Percentiles rank a stretch among this genome's conserved stretches.
These are phyloP conservation scores for Trichoderma simmonsii DNA, from an alignment of 2,329 filamentous ascomycete species.

Conservation along the genomic window DNA sequence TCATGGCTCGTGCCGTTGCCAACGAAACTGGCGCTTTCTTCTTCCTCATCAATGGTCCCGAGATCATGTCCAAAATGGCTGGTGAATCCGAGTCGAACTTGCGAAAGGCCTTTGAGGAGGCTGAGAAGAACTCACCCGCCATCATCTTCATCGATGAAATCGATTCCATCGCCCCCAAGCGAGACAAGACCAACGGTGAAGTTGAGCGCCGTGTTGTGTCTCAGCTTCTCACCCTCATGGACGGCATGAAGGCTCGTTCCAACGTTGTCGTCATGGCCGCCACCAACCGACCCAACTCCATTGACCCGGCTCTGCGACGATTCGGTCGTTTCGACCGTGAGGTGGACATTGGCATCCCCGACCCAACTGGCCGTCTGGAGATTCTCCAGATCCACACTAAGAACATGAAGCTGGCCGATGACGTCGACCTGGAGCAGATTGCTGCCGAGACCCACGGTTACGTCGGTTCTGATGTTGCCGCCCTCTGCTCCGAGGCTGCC, in stretches of 20 bases:
- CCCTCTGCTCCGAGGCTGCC: slow-evolving; percentile 96
- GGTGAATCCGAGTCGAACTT: slow-evolving; percentile 98
- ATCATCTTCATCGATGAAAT: slow-evolving; percentile 99
- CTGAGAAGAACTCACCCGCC: slow-evolving; percentile 97
- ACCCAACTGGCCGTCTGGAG: slow-evolving; percentile 96
- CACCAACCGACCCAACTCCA: slow-evolving; percentile 97
- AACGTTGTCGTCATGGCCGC: slow-evolving; percentile 99
- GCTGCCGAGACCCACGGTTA: slow-evolving; percentile 98
- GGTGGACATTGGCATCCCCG: slow-evolving; percentile 96
- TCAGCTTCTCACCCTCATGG: slow-evolving; percentile 96
- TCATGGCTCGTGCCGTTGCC: slow-evolving; percentile 97
- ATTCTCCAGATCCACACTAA: slow-evolving; percentile 99
- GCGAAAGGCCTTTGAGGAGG: slow-evolving; percentile 98
- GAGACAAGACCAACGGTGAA: slow-evolving; percentile 99
- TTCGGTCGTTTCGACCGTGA: slow-evolving; percentile 99
- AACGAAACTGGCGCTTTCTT: slow-evolving; percentile 99
- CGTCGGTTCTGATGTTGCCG: slow-evolving; percentile 96
- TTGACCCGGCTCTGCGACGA: slow-evolving; percentile 93
- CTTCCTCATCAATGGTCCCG: slow-evolving; percentile 98
- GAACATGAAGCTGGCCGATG: slow-evolving; percentile 99
- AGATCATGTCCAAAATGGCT: slow-evolving; percentile 99
- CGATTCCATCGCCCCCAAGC: slow-evolving; percentile 97
- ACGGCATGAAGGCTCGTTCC: slow-evolving; percentile 98
- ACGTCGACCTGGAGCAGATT: slow-evolving; percentile 95
- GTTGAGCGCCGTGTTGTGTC: slow-evolving; percentile 98